phyloP scores from a whole-genome alignment of 257 asterid genomes.

The Osmanthus fragrans region DNA sequence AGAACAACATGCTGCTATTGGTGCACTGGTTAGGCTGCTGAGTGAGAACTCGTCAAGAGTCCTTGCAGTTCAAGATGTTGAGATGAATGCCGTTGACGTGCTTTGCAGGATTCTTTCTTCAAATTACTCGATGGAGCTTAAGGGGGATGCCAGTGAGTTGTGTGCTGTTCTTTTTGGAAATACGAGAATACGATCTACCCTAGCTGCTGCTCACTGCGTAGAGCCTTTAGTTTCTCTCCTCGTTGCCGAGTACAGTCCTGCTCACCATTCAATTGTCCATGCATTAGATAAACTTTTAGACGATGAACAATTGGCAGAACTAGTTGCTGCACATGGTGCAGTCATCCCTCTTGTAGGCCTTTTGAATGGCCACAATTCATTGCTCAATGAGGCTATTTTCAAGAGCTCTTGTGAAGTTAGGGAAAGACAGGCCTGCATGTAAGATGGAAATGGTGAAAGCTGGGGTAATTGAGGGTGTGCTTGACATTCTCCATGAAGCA shows the following conservation, averaged over 20 bases:
- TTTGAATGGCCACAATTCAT: conserved; percentile 67
- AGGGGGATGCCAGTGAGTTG: conserved; percentile 94
- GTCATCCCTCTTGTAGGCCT: conserved; percentile 94
- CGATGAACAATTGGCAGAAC: conserved; percentile 94
- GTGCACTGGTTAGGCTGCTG: conserved; percentile 84
- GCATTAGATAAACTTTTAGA: conserved; percentile 89
- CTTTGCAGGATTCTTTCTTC: conserved; percentile 87
- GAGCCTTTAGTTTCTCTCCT: conserved; percentile 96
- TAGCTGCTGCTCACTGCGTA: conserved; percentile 93
- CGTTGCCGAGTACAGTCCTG: conserved; percentile 71
- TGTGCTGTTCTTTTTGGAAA: conserved; percentile 88
- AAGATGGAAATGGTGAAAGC: conserved; percentile 99
- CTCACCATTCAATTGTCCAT: conserved; percentile 84
- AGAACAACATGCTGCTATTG: conserved; percentile 99
- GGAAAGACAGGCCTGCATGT: conserved; percentile 93
- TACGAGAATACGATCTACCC: conserved; percentile 85
- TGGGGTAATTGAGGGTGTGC: conserved; percentile 75
- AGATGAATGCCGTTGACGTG: conserved; percentile 94
- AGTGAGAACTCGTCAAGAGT: conserved; percentile 90
- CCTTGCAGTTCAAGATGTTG: conserved; percentile 93
- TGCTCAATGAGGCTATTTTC: conserved; percentile 90
- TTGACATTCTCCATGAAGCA: conserved; percentile 88
- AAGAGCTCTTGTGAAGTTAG: conserved; percentile 89
- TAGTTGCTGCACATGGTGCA: conserved; percentile 97
- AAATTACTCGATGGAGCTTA: conserved; percentile 81